phyloP scores from a whole-genome alignment of 2,329 filamentous ascomycete species.

The Colletotrichum echinochloae region DNA sequence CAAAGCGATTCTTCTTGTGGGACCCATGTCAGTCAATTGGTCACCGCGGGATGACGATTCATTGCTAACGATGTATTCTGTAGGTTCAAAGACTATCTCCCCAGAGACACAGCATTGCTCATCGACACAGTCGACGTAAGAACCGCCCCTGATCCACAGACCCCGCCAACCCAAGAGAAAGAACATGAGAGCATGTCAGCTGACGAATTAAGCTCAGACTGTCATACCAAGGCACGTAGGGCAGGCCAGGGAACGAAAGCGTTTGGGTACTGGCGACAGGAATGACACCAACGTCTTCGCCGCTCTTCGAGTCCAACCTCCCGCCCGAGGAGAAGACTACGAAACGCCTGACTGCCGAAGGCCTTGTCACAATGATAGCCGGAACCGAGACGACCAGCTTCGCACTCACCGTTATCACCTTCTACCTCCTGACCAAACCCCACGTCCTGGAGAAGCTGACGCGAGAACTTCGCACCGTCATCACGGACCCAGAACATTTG shows the following conservation, averaged over 20 bases:
- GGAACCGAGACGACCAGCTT: slow-evolving; percentile 52
- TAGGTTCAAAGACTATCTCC: slow-evolving; percentile 10
- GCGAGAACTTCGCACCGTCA: slow-evolving; percentile 44
- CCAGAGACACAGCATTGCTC: slow-evolving; percentile 1
- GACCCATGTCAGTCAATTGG: slow-evolving; percentile 1
- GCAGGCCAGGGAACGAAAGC: neutral
- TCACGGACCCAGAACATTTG: slow-evolving; percentile 41
- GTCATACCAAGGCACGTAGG: slow-evolving; percentile 14
- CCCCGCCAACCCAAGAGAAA: neutral
- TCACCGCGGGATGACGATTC: neutral
- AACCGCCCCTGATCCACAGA: neutral
- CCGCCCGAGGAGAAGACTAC: slow-evolving; percentile 51
- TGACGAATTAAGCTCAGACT: neutral
- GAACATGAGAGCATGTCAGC: neutral
- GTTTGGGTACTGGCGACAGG: neutral
- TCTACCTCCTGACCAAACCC: slow-evolving; percentile 45
- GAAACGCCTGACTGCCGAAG: slow-evolving; percentile 53
- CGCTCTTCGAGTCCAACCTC: slow-evolving; percentile 48
- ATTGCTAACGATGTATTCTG: neutral
- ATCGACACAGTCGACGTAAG: slow-evolving; percentile 13
- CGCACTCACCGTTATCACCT: slow-evolving; percentile 44
- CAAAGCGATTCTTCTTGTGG: neutral
- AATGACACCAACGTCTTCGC: slow-evolving; percentile 31
- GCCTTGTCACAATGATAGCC: slow-evolving; percentile 50
- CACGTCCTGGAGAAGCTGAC: slow-evolving; percentile 41